A percentile compares a stretch with the other conserved stretches of the same genome.
These are phyloP conservation scores for Puccinia hordei DNA, from an alignment of 1,284 basidiomycete genomes.

Conservation along the genomic window DNA sequence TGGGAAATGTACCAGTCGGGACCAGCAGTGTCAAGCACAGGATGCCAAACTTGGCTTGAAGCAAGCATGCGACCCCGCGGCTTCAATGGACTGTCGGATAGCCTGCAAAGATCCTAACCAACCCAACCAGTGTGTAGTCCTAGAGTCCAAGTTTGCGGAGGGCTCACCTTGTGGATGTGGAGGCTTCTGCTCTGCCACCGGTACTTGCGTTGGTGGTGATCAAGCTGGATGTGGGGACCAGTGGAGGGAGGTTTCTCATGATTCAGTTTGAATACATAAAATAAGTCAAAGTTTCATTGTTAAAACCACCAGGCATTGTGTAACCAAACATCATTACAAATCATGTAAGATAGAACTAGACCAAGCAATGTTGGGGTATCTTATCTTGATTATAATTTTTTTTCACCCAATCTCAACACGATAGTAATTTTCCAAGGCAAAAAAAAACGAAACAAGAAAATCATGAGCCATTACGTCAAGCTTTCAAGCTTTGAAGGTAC, in stretches of 20 bases:
- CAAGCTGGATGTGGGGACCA: slow-evolving; percentile 52
- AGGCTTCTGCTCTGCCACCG: slow-evolving; percentile 55
- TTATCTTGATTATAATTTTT: too few relatives aligned
- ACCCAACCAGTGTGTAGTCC: slow-evolving; percentile 55
- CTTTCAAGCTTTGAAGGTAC: background rate
- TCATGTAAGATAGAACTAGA: background rate
- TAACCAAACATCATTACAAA: background rate
- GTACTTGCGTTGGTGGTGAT: slow-evolving; percentile 55
- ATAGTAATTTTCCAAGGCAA: too few relatives aligned
- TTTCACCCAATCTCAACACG: too few relatives aligned
- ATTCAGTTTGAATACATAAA: too few relatives aligned
- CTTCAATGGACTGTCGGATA: slow-evolving; percentile 55
- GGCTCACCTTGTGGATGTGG: slow-evolving; percentile 58
- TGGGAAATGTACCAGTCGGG: slow-evolving; percentile 57
- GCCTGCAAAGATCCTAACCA: slow-evolving; percentile 56
- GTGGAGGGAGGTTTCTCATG: slow-evolving; percentile 14
- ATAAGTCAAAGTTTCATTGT: too few relatives aligned
- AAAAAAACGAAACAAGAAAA: too few relatives aligned
- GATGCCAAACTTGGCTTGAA: slow-evolving; percentile 52
- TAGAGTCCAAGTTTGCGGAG: slow-evolving; percentile 56
- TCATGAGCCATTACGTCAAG: too few relatives aligned
- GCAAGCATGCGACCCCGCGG: slow-evolving; percentile 55
- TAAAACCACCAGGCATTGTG: background rate
- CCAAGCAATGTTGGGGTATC: too few relatives aligned
- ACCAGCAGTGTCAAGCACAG: slow-evolving; percentile 56